Conservation (phyloP, 306 rosid genomes). For the Dryas drummondii region DNA sequence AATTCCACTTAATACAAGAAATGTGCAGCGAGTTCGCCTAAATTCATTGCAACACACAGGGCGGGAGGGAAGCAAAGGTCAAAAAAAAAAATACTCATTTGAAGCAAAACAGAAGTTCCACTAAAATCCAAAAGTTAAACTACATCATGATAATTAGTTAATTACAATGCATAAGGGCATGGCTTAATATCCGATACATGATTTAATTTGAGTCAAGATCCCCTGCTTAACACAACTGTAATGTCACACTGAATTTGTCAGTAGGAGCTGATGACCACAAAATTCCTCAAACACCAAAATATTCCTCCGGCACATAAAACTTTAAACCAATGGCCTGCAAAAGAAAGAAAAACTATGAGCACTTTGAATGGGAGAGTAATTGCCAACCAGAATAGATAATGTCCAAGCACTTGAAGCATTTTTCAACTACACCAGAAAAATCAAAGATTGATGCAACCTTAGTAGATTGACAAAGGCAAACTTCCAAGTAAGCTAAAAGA, state of each 20-base stretch:
- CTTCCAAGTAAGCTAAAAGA: background rate
- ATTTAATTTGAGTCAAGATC: background rate
- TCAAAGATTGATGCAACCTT: background rate
- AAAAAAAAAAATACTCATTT: too few relatives aligned
- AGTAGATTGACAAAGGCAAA: background rate
- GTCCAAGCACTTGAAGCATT: background rate
- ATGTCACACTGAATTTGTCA: background rate
- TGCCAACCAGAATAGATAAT: background rate
- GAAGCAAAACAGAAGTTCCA: too few relatives aligned
- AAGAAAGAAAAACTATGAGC: background rate
- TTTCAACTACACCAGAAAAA: background rate
- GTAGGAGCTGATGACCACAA: background rate
- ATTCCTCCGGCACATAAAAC: conserved; percentile 14
- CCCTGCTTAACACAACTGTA: background rate
- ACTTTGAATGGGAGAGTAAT: background rate
- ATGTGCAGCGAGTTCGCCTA: too few relatives aligned
- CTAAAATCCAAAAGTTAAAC: background rate
- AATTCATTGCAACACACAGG: background rate
- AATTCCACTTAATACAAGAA: too few relatives aligned
- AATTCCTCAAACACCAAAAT: conserved; percentile 7
- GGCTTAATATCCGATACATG: background rate
- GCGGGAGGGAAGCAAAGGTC: background rate
- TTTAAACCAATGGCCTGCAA: conserved; percentile 12
- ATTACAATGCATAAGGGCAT: background rate
- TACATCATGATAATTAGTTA: background rate